Conservation (phyloP, 2,329 filamentous ascomycete genomes). For the Microdochium paspali region DNA sequence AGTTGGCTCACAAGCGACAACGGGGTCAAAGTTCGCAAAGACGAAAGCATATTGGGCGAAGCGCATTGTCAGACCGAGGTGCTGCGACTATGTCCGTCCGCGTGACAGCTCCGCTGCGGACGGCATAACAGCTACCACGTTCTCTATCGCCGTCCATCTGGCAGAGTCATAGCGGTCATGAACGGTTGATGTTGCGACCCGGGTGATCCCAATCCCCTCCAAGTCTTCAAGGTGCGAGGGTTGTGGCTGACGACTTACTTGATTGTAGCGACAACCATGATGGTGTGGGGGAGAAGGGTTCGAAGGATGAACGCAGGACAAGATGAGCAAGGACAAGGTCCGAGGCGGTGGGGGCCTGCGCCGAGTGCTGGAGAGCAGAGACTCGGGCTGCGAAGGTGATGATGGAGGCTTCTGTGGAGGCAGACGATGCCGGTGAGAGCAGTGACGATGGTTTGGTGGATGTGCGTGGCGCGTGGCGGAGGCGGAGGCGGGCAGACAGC, state of each 20-base stretch:
- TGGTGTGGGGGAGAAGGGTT: slow-evolving; percentile 8
- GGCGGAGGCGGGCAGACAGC: neutral
- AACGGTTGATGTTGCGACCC: too few relatives aligned
- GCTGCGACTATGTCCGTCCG: too few relatives aligned
- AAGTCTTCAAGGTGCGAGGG: slow-evolving; percentile 8
- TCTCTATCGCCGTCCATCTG: too few relatives aligned
- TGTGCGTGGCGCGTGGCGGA: neutral
- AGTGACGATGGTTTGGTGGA: neutral
- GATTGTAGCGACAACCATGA: slow-evolving; percentile 56
- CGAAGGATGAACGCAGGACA: neutral
- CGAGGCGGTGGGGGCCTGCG: slow-evolving; percentile 2
- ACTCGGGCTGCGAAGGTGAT: neutral
- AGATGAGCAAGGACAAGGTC: neutral
- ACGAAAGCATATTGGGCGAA: slow-evolving; percentile 7
- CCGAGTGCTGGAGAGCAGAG: neutral
- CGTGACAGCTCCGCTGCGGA: too few relatives aligned
- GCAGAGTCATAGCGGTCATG: too few relatives aligned
- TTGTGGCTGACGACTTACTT: slow-evolving; percentile 38
- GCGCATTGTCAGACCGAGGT: too few relatives aligned
- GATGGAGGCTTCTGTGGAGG: neutral
- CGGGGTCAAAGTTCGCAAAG: neutral
- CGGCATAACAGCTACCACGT: too few relatives aligned
- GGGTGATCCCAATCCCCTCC: too few relatives aligned
- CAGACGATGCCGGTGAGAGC: neutral
- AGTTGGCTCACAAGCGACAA: neutral